A percentile compares a stretch with the other conserved stretches of the same genome.
Conservation (phyloP, 352 stramenopile species). For the Globisporangium middletonii region DNA sequence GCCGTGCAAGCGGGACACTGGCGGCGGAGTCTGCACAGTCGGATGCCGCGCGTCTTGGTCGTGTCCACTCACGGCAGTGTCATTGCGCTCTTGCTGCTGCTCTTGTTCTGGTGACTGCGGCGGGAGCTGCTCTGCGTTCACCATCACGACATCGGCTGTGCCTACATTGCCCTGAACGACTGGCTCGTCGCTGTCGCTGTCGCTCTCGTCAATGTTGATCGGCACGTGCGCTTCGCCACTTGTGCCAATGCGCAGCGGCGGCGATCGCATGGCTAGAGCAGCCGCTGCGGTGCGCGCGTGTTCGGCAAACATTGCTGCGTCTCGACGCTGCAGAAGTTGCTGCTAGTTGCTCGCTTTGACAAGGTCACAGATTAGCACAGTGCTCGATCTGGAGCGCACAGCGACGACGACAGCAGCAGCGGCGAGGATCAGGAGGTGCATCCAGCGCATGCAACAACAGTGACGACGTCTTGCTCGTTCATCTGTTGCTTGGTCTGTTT, state of each 20-base stretch:
- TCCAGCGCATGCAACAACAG: too few relatives aligned
- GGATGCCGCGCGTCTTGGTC: not conserved
- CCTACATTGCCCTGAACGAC: not conserved
- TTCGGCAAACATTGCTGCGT: not conserved
- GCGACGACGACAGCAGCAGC: too few relatives aligned
- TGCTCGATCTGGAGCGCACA: too few relatives aligned
- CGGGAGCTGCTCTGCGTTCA: not conserved
- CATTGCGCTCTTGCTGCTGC: not conserved
- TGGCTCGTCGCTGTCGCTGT: not conserved
- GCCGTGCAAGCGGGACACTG: slow-evolving; percentile 3
- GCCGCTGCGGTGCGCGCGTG: not conserved
- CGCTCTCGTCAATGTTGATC: slow-evolving; percentile 5
- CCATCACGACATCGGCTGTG: not conserved
- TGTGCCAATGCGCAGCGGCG: not conserved
- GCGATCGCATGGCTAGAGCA: slow-evolving; percentile 1
- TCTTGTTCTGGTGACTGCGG: too few relatives aligned
- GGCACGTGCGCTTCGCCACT: not conserved
- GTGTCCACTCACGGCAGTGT: not conserved
- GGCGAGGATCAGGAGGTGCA: too few relatives aligned
- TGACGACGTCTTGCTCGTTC: too few relatives aligned
- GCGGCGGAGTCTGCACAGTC: not conserved
- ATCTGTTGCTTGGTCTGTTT: too few relatives aligned
- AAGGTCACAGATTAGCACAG: too few relatives aligned
- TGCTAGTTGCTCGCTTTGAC: not conserved
- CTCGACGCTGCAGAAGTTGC: not conserved